Conservation (phyloP, 768 basidiomycete genomes). For the Russula ochroleuca region DNA sequence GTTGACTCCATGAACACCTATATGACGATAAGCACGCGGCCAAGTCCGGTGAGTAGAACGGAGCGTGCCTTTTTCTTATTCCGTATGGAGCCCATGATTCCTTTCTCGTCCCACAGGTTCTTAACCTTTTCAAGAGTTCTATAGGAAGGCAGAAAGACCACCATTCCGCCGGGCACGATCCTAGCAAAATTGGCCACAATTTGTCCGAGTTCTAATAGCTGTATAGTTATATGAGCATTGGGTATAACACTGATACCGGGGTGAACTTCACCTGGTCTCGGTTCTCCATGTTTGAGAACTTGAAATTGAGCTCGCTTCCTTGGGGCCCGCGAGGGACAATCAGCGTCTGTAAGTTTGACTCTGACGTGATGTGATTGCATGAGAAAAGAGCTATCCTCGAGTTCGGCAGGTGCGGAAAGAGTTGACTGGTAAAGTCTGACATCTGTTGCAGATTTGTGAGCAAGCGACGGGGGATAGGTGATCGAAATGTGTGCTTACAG, state of each 20-base stretch:
- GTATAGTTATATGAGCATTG: slow-evolving; percentile 1
- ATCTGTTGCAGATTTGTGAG: slow-evolving; percentile 49
- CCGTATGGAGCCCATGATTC: slow-evolving; percentile 56
- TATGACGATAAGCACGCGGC: background rate
- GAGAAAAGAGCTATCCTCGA: slow-evolving; percentile 75
- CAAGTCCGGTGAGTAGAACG: background rate
- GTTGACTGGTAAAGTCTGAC: slow-evolving; percentile 76
- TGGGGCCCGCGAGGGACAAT: slow-evolving; percentile 72
- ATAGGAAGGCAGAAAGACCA: slow-evolving; percentile 94
- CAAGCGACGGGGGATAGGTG: background rate
- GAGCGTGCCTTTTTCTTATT: slow-evolving; percentile 67
- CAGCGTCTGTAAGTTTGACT: slow-evolving; percentile 68
- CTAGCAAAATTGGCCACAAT: slow-evolving; percentile 74
- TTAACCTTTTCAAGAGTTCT: slow-evolving; percentile 68
- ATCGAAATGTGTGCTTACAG: slow-evolving; percentile 47
- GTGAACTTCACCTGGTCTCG: slow-evolving; percentile 41
- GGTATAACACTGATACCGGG: slow-evolving; percentile 6
- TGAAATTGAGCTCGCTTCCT: slow-evolving; percentile 75
- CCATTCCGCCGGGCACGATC: slow-evolving; percentile 80
- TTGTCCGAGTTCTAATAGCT: slow-evolving; percentile 83
- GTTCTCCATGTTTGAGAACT: slow-evolving; percentile 68
- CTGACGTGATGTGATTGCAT: slow-evolving; percentile 89
- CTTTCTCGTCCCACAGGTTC: slow-evolving; percentile 58
- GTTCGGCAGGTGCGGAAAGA: slow-evolving; percentile 62
- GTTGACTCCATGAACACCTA: slow-evolving; percentile 24